Percentiles rank a stretch among this genome's conserved stretches.
These are phyloP conservation scores for Avicennia marina DNA, from an alignment of 257 asterid species.

Conservation along the genomic window DNA sequence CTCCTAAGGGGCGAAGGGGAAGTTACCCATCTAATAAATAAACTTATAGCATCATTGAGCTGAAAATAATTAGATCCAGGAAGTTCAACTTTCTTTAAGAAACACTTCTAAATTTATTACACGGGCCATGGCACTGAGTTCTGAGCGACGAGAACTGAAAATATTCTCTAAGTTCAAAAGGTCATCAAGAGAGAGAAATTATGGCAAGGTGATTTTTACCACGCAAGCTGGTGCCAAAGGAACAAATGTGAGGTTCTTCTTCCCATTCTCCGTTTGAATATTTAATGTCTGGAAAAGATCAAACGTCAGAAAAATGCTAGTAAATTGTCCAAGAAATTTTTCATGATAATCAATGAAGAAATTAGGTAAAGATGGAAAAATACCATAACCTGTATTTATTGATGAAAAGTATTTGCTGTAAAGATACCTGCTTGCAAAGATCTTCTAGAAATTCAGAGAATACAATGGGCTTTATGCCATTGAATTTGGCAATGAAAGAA, in stretches of 20 bases:
- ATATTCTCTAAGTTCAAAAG: too few relatives aligned
- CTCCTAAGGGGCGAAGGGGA: too few relatives aligned
- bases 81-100: too few relatives aligned
- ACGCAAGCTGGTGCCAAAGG: conserved; percentile 97
- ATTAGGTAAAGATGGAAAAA: neutral
- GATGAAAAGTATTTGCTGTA: neutral
- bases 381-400: too few relatives aligned
- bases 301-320: neutral
- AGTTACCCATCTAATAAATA: too few relatives aligned
- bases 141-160: too few relatives aligned
- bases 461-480: conserved; percentile 81
- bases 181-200: neutral
- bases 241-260: conserved; percentile 69
- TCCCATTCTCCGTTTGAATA: conserved; percentile 59
- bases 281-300: conserved; percentile 52
- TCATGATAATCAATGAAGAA: neutral
- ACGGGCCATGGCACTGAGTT: too few relatives aligned
- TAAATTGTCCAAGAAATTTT: neutral
- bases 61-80: too few relatives aligned
- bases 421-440: conserved; percentile 87
- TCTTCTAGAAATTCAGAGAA: conserved; percentile 97
- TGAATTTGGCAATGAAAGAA: conserved; percentile 97
- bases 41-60: too few relatives aligned
- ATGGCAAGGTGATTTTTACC: conserved; percentile 41
- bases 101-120: too few relatives aligned